Percentiles rank a stretch among this genome's conserved stretches.
Evolutionary conservation across 1,139 yeast genomes (phyloP).

Genomic region (Arxiozyma telluris): DNA sequence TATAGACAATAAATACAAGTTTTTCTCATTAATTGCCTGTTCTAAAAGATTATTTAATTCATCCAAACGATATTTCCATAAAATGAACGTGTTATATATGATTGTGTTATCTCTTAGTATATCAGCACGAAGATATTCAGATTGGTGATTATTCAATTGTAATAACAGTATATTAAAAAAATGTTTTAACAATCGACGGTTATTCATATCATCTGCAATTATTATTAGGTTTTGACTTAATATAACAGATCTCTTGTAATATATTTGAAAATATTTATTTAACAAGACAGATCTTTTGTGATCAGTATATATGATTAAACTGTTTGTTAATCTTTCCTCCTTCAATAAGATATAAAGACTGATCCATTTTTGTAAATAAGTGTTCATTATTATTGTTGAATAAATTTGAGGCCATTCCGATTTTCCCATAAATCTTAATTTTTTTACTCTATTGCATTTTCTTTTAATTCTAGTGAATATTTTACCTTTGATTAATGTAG

Average conservation of each 20-base stretch:
- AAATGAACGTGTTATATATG: slow-evolving; percentile 1
- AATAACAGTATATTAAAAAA: slow-evolving; percentile 10
- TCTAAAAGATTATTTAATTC: not conserved
- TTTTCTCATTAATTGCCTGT: slow-evolving; percentile 11
- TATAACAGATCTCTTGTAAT: not conserved
- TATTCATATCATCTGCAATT: slow-evolving; percentile 2
- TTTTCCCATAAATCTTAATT: not conserved
- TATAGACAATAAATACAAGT: slow-evolving; percentile 18
- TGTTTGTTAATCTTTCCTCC: not conserved
- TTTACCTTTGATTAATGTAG: too few species aligned
- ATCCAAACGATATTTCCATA: slow-evolving; percentile 3
- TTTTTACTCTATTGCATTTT: too few species aligned
- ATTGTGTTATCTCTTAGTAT: not conserved
- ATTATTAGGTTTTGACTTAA: not conserved
- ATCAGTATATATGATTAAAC: not conserved
- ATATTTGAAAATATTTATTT: slow-evolving; percentile 3
- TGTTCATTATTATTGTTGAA: not conserved
- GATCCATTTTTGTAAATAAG: not conserved
- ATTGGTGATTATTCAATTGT: slow-evolving; percentile 12
- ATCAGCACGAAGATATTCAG: not conserved
- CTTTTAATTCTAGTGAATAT: not conserved
- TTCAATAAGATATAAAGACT: not conserved
- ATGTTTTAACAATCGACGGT: slow-evolving; percentile 7
- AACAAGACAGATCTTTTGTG: not conserved
- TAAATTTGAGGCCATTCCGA: not conserved